A percentile compares a stretch with the other conserved stretches of the same genome.
These are phyloP conservation scores for Sclerotiophoma versabilis DNA, from an alignment of 2,329 filamentous ascomycete species.

Conservation along the genomic window DNA sequence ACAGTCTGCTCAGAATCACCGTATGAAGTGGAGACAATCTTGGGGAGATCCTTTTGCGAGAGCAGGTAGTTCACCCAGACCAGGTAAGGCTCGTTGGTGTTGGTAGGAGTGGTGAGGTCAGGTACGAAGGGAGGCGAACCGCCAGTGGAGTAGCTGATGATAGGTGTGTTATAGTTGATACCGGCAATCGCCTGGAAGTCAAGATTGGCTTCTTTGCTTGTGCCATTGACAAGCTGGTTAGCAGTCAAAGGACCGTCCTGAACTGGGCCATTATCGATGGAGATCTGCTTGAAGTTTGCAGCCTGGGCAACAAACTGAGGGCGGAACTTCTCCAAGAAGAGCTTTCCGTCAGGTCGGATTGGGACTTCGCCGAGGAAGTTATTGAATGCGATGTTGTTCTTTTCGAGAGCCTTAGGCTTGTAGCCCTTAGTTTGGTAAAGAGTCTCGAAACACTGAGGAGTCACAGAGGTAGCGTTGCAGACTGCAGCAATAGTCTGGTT, in stretches of 20 bases:
- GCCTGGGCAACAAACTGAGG: constrained; percentile 57
- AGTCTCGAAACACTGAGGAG: constrained; percentile 61
- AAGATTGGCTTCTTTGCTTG: constrained; percentile 66
- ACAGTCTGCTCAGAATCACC: constrained; percentile 72
- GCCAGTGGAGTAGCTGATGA: constrained; percentile 66
- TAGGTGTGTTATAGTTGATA: constrained; percentile 61
- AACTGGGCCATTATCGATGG: constrained; percentile 63
- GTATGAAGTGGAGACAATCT: constrained; percentile 70
- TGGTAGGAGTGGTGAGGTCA: constrained; percentile 54
- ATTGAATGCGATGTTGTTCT: constrained; percentile 57
- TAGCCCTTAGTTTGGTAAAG: constrained; percentile 64
- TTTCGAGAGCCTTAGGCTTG: constrained; percentile 51
- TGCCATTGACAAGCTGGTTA: constrained; percentile 35
- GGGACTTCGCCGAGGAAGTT: constrained; percentile 60
- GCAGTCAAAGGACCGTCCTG: constrained; percentile 53
- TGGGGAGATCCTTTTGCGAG: constrained; percentile 63
- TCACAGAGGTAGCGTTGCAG: constrained; percentile 61
- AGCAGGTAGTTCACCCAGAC: constrained; percentile 68
- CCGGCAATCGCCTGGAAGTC: constrained; percentile 68
- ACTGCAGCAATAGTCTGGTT: constrained; percentile 47
- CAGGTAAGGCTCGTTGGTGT: constrained; percentile 74
- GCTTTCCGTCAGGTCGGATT: constrained; percentile 62
- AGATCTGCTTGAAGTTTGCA: constrained; percentile 63
- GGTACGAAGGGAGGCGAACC: constrained; percentile 63
- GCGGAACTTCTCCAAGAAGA: constrained; percentile 64